phyloP scores from a whole-genome alignment of 108 stramenopile species.

The Cylindrotheca closterium region DNA sequence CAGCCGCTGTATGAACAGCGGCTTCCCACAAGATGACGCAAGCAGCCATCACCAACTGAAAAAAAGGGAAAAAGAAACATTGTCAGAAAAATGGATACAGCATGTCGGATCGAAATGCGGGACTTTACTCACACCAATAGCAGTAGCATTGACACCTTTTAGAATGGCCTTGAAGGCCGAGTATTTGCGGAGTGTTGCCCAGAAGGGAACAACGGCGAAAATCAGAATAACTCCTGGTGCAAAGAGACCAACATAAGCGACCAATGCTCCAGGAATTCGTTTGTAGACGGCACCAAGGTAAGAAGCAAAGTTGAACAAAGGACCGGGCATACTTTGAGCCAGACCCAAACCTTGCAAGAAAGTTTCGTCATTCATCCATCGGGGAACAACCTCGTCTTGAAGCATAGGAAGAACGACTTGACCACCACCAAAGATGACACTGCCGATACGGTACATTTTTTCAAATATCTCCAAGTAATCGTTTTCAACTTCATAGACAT shows the following conservation, averaged over 20 bases:
- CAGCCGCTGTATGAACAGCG: slow-evolving; percentile 64
- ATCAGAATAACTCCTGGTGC: slow-evolving; percentile 91
- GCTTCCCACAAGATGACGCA: slow-evolving; percentile 80
- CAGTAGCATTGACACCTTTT: slow-evolving; percentile 84
- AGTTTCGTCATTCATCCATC: slow-evolving; percentile 82
- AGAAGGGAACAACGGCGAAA: slow-evolving; percentile 91
- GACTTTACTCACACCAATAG: no score
- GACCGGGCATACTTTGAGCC: slow-evolving; percentile 80
- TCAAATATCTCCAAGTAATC: slow-evolving; percentile 87
- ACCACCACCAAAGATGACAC: slow-evolving; percentile 92
- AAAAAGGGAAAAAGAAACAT: no score
- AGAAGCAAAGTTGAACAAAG: slow-evolving; percentile 90
- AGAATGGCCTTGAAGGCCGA: slow-evolving; percentile 71
- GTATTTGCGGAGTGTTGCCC: slow-evolving; percentile 81
- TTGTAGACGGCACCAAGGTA: slow-evolving; percentile 87
- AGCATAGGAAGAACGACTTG: slow-evolving; percentile 94
- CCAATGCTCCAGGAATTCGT: slow-evolving; percentile 82
- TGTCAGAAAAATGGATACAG: no score
- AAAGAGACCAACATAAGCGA: slow-evolving; percentile 84
- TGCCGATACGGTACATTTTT: slow-evolving; percentile 86
- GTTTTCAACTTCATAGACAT: slow-evolving; percentile 43
- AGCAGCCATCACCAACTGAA: slow-evolving; percentile 84
- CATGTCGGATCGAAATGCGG: no score
- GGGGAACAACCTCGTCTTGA: slow-evolving; percentile 86
- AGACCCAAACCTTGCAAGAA: slow-evolving; percentile 71